phyloP scores from a whole-genome alignment of 2,329 filamentous ascomycete species.

The Boeremia exigua region DNA sequence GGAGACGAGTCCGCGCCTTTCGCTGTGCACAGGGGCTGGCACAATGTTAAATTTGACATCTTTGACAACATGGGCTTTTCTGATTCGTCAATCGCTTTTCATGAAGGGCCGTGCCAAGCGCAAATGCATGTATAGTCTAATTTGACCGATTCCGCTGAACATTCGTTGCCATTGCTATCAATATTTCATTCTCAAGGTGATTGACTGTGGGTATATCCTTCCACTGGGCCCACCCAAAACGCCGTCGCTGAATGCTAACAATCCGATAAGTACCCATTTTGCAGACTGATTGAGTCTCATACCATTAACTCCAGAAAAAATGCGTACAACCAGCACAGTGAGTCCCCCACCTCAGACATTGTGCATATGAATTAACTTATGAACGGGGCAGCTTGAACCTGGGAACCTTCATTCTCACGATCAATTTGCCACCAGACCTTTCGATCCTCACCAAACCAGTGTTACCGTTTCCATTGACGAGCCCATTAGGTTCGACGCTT shows the following conservation, averaged over 20 bases:
- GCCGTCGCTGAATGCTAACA: slow-evolving; percentile 34
- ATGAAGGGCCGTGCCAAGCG: neutral
- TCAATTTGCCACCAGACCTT: slow-evolving; percentile 20
- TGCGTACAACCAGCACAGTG: neutral
- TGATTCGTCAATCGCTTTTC: neutral
- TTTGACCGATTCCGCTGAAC: neutral
- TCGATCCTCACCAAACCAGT: slow-evolving; percentile 29
- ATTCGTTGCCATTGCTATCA: neutral
- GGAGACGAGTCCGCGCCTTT: neutral
- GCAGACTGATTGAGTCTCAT: slow-evolving; percentile 1
- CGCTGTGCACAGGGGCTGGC: neutral
- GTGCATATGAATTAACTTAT: neutral
- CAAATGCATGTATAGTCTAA: neutral
- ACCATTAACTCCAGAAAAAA: slow-evolving; percentile 8
- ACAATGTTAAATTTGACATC: neutral
- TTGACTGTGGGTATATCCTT: slow-evolving; percentile 11
- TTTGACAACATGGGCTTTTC: neutral
- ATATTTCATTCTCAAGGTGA: neutral
- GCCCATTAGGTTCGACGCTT: slow-evolving; percentile 29
- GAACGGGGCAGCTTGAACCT: slow-evolving; percentile 13
- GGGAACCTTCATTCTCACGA: slow-evolving; percentile 31
- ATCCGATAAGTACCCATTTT: slow-evolving; percentile 3
- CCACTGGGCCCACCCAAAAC: slow-evolving; percentile 17
- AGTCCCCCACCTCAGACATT: neutral
- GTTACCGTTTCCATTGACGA: slow-evolving; percentile 20